A percentile compares a stretch with the other conserved stretches of the same genome.
These are phyloP conservation scores for Wickerhamiella domercqiae DNA, from an alignment of 805 yeast species.

Conservation along the genomic window DNA sequence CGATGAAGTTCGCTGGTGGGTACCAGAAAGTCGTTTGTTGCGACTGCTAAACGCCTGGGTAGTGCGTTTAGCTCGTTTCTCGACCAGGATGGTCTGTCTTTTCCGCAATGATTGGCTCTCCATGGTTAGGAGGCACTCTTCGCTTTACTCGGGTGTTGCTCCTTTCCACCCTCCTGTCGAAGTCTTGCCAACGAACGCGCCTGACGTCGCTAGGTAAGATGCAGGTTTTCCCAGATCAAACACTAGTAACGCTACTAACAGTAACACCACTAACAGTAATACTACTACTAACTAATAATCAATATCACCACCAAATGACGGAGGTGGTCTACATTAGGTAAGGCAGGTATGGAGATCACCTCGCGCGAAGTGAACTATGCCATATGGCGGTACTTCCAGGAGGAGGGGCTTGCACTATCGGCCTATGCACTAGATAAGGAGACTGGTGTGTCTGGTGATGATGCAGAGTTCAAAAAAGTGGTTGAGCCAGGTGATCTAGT, in stretches of 20 bases:
- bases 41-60: slow-evolving; percentile 2
- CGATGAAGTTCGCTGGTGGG: background rate
- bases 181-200: too few species aligned
- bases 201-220: too few species aligned
- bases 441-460: slow-evolving; percentile 41
- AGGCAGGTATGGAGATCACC: slow-evolving; percentile 35
- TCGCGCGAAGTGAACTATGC: slow-evolving; percentile 78
- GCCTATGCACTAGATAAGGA: slow-evolving; percentile 73
- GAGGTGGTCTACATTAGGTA: too few species aligned
- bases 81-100: slow-evolving; percentile 18
- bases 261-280: too few species aligned
- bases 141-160: too few species aligned
- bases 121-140: slow-evolving; percentile 6
- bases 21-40: background rate
- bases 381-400: slow-evolving; percentile 86
- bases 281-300: too few species aligned
- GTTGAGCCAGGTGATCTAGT: slow-evolving; percentile 75
- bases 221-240: too few species aligned
- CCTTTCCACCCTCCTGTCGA: background rate
- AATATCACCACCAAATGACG: too few species aligned
- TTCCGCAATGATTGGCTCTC: slow-evolving; percentile 16
- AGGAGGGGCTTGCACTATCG: slow-evolving; percentile 46
- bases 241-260: too few species aligned
- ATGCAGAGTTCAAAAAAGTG: slow-evolving; percentile 28
- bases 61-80: slow-evolving; percentile 7